Evolutionary conservation across 2,329 filamentous ascomycete species (phyloP).

Genomic region (Pseudogymnoascus sp.): DNA sequence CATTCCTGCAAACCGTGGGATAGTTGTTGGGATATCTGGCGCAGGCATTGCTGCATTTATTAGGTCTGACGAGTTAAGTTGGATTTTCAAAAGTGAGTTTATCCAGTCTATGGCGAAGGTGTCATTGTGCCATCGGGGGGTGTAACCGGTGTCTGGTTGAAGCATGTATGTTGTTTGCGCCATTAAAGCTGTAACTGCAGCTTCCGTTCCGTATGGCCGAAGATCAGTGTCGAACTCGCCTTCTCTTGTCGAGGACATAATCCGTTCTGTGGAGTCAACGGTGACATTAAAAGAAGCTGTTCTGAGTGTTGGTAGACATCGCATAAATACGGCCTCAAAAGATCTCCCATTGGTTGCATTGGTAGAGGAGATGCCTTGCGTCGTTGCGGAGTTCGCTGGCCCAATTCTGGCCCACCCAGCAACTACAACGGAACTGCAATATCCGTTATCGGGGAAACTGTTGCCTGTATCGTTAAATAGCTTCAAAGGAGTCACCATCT

Average conservation of each 20-base stretch:
- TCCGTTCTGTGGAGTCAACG: constrained; percentile 30
- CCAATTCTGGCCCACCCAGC: constrained; percentile 21
- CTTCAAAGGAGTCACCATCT: neutral
- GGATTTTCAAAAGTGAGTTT: constrained; percentile 40
- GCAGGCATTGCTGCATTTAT: constrained; percentile 33
- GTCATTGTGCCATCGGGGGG: constrained; percentile 47
- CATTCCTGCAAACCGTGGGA: constrained; percentile 22
- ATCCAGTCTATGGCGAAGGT: constrained; percentile 39
- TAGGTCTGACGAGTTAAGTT: constrained; percentile 27
- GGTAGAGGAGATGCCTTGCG: neutral
- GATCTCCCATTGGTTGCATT: neutral
- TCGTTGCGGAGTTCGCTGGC: neutral
- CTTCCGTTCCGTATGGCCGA: neutral
- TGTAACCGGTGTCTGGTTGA: neutral
- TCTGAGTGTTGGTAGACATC: constrained; percentile 33
- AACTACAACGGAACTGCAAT: constrained; percentile 15
- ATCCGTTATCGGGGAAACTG: constrained; percentile 12
- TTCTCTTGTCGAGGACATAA: constrained; percentile 22
- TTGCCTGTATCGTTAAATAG: neutral
- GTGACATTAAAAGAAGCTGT: constrained; percentile 32
- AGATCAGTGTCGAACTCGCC: constrained; percentile 11
- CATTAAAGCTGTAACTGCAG: neutral
- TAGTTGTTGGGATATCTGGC: constrained; percentile 30
- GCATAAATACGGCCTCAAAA: constrained; percentile 23
- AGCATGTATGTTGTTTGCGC: neutral